phyloP scores from a whole-genome alignment of 192 early-diverging fungal genomes.

The Mortierella antarctica region DNA sequence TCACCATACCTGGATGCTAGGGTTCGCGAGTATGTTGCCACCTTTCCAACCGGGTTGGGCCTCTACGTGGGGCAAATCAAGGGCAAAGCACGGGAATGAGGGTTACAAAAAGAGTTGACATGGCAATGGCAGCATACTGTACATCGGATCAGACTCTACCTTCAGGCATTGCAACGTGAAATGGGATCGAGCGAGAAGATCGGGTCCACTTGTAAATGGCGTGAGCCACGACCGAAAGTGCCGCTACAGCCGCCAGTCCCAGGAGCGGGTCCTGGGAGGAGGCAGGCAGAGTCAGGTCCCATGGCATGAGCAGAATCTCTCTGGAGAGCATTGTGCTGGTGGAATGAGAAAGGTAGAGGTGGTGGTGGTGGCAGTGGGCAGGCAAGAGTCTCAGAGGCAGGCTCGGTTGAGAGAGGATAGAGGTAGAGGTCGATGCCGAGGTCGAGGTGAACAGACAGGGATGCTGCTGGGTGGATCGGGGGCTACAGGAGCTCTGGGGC shows the following conservation, averaged over 20 bases:
- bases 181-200: conserved; percentile 21
- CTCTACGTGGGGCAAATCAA: conserved; percentile 38
- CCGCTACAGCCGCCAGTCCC: not conserved
- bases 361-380: not conserved
- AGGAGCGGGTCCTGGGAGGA: not conserved
- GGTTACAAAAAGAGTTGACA: not conserved
- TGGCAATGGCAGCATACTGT: not conserved
- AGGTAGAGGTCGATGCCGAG: not conserved
- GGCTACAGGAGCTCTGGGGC: not conserved
- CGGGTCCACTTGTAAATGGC: conserved; percentile 4
- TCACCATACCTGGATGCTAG: conserved; percentile 56
- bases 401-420: not conserved
- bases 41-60: conserved; percentile 60
- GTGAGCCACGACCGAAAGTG: not conserved
- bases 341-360: not conserved
- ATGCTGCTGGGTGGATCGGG: not conserved
- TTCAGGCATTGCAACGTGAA: conserved; percentile 30
- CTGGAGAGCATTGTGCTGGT: too few species aligned
- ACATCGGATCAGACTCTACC: not conserved
- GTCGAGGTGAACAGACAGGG: not conserved
- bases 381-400: not conserved
- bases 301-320: too few species aligned
- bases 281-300: conserved; percentile 1
- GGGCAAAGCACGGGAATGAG: not conserved
- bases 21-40: conserved; percentile 59